Percentiles rank a stretch among this genome's conserved stretches.
Evolutionary conservation across 73 alveolate species (phyloP).

Genomic region (Blepharisma japonicum): DNA sequence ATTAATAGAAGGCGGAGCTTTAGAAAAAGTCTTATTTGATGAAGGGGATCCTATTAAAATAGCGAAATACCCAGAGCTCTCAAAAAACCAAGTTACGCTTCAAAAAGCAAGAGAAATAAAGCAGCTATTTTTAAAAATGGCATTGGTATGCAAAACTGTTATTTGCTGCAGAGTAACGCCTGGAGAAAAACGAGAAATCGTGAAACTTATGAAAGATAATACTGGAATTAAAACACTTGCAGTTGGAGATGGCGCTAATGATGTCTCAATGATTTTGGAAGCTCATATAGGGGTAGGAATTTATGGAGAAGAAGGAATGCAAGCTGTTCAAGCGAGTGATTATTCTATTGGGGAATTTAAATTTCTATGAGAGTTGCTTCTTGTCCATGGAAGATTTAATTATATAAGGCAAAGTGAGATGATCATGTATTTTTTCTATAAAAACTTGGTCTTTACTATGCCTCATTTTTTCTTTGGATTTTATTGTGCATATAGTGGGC

Average conservation of each 20-base stretch:
- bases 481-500: slow-evolving; percentile 72
- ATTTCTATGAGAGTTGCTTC: slow-evolving; percentile 64
- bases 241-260: slow-evolving; percentile 99
- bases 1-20: slow-evolving; percentile 15
- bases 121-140: slow-evolving; percentile 1
- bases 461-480: slow-evolving; percentile 85
- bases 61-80: no score
- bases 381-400: slow-evolving; percentile 77
- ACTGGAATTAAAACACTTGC: slow-evolving; percentile 72
- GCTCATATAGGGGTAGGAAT: slow-evolving; percentile 94
- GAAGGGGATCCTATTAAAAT: no score
- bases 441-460: slow-evolving; percentile 87
- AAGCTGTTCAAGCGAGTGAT: slow-evolving; percentile 90
- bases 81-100: not conserved
- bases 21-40: not conserved
- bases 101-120: not conserved
- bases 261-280: slow-evolving; percentile 88
- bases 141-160: slow-evolving; percentile 58
- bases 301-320: slow-evolving; percentile 95
- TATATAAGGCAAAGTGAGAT: slow-evolving; percentile 73
- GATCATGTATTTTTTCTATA: slow-evolving; percentile 82
- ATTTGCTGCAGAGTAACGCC: slow-evolving; percentile 90
- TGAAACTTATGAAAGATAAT: slow-evolving; percentile 78
- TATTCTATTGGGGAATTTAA: slow-evolving; percentile 86
- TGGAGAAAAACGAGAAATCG: slow-evolving; percentile 91